A percentile compares a stretch with the other conserved stretches of the same genome.
These are phyloP conservation scores for Protomyces macrosporus DNA, from an alignment of 1,139 yeast species.

Conservation along the genomic window DNA sequence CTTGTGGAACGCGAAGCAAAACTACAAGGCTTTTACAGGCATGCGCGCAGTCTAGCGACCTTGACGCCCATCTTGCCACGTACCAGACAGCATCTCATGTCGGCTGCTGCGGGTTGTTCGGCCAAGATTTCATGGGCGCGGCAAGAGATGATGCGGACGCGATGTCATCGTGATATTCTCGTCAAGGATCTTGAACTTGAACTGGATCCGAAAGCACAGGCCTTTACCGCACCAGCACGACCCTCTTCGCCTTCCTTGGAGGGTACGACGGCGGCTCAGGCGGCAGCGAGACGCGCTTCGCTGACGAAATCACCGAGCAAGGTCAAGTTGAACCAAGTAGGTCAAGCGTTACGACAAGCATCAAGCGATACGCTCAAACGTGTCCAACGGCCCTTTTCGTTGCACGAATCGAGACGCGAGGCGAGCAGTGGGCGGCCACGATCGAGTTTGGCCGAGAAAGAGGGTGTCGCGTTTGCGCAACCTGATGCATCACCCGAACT, in stretches of 20 bases:
- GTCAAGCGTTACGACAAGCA: conserved; percentile 10
- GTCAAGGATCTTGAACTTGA: conserved; percentile 38
- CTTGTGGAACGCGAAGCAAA: conserved; percentile 39
- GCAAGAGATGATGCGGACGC: conserved; percentile 48
- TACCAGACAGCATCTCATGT: conserved; percentile 47
- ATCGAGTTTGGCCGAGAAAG: neutral
- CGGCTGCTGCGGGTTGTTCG: conserved; percentile 46
- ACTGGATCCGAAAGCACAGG: conserved; percentile 27
- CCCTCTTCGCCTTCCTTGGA: conserved; percentile 1
- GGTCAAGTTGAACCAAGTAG: conserved; percentile 7
- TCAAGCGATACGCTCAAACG: conserved; percentile 12
- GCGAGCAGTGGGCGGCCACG: neutral
- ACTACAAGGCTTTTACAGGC: conserved; percentile 35
- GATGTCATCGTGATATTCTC: conserved; percentile 44
- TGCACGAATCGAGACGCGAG: neutral
- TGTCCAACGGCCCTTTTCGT: neutral
- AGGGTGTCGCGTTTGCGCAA: neutral
- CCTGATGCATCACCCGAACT: neutral
- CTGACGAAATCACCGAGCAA: conserved; percentile 5
- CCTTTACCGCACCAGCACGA: conserved; percentile 8
- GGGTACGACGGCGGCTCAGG: neutral
- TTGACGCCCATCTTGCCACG: conserved; percentile 52
- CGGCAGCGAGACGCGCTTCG: neutral
- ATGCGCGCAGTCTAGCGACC: conserved; percentile 43
- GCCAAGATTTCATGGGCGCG: conserved; percentile 53